These are phyloP conservation scores for Zymoseptoria passerinii DNA, from an alignment of 2,329 filamentous ascomycete species.

Conservation along the genomic window DNA sequence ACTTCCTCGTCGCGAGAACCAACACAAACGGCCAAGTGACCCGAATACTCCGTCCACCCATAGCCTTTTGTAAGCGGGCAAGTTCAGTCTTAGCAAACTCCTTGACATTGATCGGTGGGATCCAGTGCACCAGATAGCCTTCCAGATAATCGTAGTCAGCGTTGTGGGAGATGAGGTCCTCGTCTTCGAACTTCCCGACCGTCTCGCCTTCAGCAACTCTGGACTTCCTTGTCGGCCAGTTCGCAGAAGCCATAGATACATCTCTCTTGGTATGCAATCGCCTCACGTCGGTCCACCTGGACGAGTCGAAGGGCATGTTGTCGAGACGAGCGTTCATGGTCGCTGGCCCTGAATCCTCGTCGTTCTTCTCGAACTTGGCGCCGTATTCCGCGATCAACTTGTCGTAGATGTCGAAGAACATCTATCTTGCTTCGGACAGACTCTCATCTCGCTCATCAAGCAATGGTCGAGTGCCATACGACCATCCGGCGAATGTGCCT, in stretches of 20 bases:
- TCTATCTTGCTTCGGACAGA: not conserved
- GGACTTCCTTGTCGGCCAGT: not conserved
- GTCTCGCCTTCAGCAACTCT: slow-evolving; percentile 1
- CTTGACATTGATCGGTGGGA: slow-evolving; percentile 4
- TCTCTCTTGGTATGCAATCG: not conserved
- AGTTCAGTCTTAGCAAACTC: slow-evolving; percentile 1
- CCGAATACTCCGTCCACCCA: slow-evolving; percentile 1
- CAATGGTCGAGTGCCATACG: slow-evolving; percentile 1
- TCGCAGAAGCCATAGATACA: not conserved
- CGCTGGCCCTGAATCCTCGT: not conserved
- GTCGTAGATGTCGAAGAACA: slow-evolving; percentile 5
- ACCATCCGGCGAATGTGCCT: slow-evolving; percentile 5
- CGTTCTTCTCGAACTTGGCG: not conserved
- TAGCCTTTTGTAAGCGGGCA: slow-evolving; percentile 1
- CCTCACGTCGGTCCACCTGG: slow-evolving; percentile 1
- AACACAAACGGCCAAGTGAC: slow-evolving; percentile 5
- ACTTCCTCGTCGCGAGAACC: slow-evolving; percentile 7
- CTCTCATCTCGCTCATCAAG: not conserved
- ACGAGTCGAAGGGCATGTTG: slow-evolving; percentile 2
- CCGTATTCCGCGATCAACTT: slow-evolving; percentile 2
- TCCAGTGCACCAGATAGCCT: slow-evolving; percentile 3
- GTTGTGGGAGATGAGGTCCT: not conserved
- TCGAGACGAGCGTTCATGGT: slow-evolving; percentile 5
- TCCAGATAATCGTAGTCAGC: slow-evolving; percentile 5
- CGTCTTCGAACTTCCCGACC: slow-evolving; percentile 1